Base-by-base conservation (phyloP, 2,329 filamentous ascomycete species). In the Beauveria caledonica region DNA sequence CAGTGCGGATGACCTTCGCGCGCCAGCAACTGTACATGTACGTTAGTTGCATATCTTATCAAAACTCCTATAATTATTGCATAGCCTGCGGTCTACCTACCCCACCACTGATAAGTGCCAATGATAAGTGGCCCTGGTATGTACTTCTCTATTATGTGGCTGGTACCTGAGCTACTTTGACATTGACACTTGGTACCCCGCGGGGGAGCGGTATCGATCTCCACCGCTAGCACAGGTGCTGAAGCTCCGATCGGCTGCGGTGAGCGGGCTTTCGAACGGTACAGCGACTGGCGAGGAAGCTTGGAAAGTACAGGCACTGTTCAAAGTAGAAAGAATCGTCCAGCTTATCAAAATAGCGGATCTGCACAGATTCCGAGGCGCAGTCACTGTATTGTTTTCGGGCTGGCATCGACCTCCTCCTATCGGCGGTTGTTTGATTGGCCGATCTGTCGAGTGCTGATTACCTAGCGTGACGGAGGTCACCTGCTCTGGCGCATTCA, bases 41-140 rank as follows among this genome's bases (percentile, higher is more conserved):
- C 52, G 50, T 55, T 60, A 55, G 29, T 49, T 60, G 52, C 59
- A 60, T 60, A 55, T 56, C 58, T 51, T 42, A 55, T 60, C 45
- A 36, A 15, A 40, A 33, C 25, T 21, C 59, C 25, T n/a, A 19
- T 27, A n/a, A n/a, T n/a, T n/a, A 50, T 49, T 56, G 59, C 53
- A 56, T 55, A 44, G 7, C 36, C 0, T n/a, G 48, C 39, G 39
- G 56, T 10, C 11, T 36, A 7, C 19, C 48, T 19, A 15, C 49
- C 36, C 48, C 25, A 15, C 49, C 36, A 40, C 46, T 7, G n/a
- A 2, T 21, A 13, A 50, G 46, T 11, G 10, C 21, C 8, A 25
- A 50, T 5, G 13, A 8, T 17, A 19, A 5, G 48, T 39, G 57
- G 49, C 9, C 46, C 3, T 5, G 29, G 44, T 49, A 57, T 29